These are phyloP conservation scores for Fusarium humuli DNA, from an alignment of 2,329 filamentous ascomycete genomes.

Conservation along the genomic window DNA sequence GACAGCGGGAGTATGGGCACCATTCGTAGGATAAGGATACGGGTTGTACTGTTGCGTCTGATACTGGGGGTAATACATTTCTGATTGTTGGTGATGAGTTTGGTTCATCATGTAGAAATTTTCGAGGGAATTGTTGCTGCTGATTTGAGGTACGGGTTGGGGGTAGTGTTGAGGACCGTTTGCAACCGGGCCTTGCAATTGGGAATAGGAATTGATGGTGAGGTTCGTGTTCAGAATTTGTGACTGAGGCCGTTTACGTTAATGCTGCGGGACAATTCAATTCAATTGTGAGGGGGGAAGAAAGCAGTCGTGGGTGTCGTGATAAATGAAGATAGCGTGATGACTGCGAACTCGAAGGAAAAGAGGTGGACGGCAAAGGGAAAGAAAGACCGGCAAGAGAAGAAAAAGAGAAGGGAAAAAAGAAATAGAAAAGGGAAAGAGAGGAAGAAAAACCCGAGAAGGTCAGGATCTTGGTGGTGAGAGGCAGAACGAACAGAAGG, in stretches of 20 bases:
- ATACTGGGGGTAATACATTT: constrained; percentile 85
- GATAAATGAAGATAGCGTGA: constrained; percentile 56
- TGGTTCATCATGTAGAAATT: constrained; percentile 76
- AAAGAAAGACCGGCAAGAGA: constrained; percentile 43
- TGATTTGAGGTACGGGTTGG: constrained; percentile 30
- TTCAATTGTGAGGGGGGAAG: constrained; percentile 56
- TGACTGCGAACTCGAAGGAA: constrained; percentile 63
- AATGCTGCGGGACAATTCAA: constrained; percentile 28
- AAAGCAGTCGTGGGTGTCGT: constrained; percentile 64
- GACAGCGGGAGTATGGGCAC: constrained; percentile 73
- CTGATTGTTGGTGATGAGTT: constrained; percentile 55
- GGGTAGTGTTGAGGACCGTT: background rate
- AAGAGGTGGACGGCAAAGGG: constrained; percentile 47
- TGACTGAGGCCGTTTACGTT: constrained; percentile 21
- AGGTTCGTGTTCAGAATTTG: constrained; percentile 1
- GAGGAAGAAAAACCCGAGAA: constrained; percentile 37
- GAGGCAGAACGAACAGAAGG: constrained; percentile 43
- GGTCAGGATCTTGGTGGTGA: constrained; percentile 49
- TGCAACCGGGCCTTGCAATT: constrained; percentile 9
- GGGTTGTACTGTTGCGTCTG: constrained; percentile 71
- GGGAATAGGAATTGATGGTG: constrained; percentile 3
- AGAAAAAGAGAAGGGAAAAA: constrained; percentile 47
- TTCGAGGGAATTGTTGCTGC: constrained; percentile 37
- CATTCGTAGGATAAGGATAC: constrained; percentile 79
- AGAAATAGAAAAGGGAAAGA: constrained; percentile 47